A percentile compares a stretch with the other conserved stretches of the same genome.
phyloP scores from a whole-genome alignment of 345 rosid genomes.

The Ceriops tagal region DNA sequence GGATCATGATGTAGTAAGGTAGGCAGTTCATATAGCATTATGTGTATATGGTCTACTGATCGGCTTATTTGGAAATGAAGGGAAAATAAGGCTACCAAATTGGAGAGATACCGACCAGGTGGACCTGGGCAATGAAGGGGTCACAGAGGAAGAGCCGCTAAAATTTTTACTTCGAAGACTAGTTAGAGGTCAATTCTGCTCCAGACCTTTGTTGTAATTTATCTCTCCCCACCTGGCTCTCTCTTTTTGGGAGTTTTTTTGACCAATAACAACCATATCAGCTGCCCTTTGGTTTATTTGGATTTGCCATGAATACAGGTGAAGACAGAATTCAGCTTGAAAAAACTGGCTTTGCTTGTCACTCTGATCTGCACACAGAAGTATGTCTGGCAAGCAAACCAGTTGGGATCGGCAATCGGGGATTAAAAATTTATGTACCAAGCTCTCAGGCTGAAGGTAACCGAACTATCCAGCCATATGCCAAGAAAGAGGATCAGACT shows the following conservation, averaged over 20 bases:
- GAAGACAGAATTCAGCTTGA: slow-evolving; percentile 28
- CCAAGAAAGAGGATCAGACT: slow-evolving; percentile 20
- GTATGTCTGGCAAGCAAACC: slow-evolving; percentile 27
- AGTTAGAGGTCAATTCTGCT: not conserved
- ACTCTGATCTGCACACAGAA: slow-evolving; percentile 22
- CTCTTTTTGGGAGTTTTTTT: too few relatives aligned
- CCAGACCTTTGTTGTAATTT: not conserved
- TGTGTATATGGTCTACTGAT: not conserved
- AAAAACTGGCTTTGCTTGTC: slow-evolving; percentile 28
- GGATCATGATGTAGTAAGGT: not conserved
- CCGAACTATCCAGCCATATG: slow-evolving; percentile 23
- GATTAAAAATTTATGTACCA: slow-evolving; percentile 19
- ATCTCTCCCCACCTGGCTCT: too few relatives aligned
- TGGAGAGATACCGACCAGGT: not conserved
- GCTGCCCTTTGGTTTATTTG: too few relatives aligned
- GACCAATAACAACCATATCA: too few relatives aligned
- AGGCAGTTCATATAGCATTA: not conserved
- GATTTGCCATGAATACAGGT: slow-evolving; percentile 12
- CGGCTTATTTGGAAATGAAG: not conserved
- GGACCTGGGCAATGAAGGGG: not conserved
- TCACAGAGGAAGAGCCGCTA: not conserved
- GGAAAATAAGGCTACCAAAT: not conserved
- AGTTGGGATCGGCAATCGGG: slow-evolving; percentile 23
- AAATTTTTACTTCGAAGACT: not conserved
- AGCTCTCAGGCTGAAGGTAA: slow-evolving; percentile 13